A percentile compares a stretch with the other conserved stretches of the same genome.
Conservation (phyloP, 2,329 filamentous ascomycete species). For the Colletotrichum tropicale region DNA sequence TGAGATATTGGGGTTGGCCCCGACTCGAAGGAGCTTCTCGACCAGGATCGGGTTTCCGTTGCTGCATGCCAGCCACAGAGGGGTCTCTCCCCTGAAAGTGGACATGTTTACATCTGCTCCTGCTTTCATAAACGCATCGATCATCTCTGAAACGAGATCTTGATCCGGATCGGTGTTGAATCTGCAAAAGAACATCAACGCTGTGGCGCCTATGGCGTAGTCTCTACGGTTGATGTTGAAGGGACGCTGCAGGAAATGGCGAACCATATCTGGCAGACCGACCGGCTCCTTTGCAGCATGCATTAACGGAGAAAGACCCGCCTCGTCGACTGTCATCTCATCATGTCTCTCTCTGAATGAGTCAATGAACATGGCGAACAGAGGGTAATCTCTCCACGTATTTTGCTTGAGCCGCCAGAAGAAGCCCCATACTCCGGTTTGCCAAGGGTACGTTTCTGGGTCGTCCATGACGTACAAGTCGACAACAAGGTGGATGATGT, state of each 20-base stretch:
- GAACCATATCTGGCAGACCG: conserved; percentile 14
- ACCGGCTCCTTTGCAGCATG: conserved; percentile 9
- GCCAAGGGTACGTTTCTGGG: background rate
- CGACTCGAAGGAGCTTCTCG: conserved; percentile 11
- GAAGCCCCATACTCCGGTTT: background rate
- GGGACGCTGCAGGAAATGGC: conserved; percentile 15
- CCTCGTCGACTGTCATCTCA: background rate
- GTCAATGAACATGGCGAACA: background rate
- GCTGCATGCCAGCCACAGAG: conserved; percentile 15
- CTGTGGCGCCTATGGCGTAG: background rate
- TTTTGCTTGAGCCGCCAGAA: background rate
- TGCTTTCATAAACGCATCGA: conserved; percentile 11
- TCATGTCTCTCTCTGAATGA: background rate
- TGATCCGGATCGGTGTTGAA: background rate
- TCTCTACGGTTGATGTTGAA: conserved; percentile 17
- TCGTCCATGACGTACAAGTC: background rate
- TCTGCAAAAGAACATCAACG: conserved; percentile 11
- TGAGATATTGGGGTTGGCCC: conserved; percentile 18
- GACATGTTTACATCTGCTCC: conserved; percentile 19
- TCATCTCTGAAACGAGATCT: background rate
- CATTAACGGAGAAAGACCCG: conserved; percentile 19
- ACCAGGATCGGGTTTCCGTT: conserved; percentile 6
- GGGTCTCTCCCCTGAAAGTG: conserved; percentile 8
- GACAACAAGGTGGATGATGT: background rate
- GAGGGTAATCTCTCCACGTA: background rate